These are phyloP conservation scores for Pseudocercospora ulei DNA, from an alignment of 2,329 filamentous ascomycete species.

Conservation along the genomic window DNA sequence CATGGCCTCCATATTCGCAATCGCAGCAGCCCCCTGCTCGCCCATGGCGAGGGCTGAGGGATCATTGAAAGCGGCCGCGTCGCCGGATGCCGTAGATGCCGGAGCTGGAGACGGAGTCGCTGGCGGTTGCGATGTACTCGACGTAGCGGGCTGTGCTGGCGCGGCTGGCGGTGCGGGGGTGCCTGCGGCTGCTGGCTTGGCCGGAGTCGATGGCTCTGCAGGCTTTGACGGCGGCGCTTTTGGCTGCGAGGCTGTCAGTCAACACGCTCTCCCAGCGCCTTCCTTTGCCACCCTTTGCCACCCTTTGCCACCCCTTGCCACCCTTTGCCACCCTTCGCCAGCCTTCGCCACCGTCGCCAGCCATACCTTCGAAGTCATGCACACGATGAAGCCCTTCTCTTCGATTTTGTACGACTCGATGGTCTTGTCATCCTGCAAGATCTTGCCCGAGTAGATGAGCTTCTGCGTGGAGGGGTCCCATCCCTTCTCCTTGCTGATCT, in stretches of 20 bases:
- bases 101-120: constrained; percentile 45
- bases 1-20: constrained; percentile 94
- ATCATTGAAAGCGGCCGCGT: constrained; percentile 50
- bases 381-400: constrained; percentile 98
- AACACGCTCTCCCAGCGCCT: background rate
- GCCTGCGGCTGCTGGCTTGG: constrained; percentile 33
- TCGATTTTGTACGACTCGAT: constrained; percentile 97
- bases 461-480: constrained; percentile 88
- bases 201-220: constrained; percentile 50
- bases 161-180: constrained; percentile 36
- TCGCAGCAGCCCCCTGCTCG: constrained; percentile 66
- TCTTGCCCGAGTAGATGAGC: constrained; percentile 98
- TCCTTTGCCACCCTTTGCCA: background rate
- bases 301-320: too few relatives aligned
- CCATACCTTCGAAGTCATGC: constrained; percentile 87
- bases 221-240: constrained; percentile 51
- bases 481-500: constrained; percentile 83
- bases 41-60: constrained; percentile 80
- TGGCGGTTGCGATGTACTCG: constrained; percentile 44
- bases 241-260: constrained; percentile 45
- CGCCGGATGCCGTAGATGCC: constrained; percentile 37
- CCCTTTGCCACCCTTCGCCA: background rate
- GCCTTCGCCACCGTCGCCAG: background rate
- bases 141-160: constrained; percentile 52
- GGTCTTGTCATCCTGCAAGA: constrained; percentile 93